Evolutionary conservation across 805 yeast genomes (phyloP).

Genomic region (Nakazawaea sp.): DNA sequence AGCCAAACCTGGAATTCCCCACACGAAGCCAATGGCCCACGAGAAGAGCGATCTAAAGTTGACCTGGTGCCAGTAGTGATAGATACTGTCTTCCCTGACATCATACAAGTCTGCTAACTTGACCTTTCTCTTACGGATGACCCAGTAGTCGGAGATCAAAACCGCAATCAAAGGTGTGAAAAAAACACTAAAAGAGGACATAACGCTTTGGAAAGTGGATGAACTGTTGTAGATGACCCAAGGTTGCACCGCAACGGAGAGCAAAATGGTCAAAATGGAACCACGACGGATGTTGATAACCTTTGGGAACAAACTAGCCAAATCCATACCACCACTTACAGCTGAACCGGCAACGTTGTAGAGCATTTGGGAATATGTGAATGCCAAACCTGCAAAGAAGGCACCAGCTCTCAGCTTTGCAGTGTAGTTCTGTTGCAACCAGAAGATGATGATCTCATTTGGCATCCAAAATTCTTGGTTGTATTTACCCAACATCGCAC

Average conservation of each 20-base stretch:
- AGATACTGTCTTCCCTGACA: constrained; percentile 19
- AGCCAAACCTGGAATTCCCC: constrained; percentile 44
- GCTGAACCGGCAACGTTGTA: constrained; percentile 32
- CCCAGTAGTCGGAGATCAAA: constrained; percentile 29
- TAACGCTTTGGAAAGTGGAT: constrained; percentile 24
- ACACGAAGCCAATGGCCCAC: constrained; percentile 34
- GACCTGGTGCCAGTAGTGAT: constrained; percentile 35
- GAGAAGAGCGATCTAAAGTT: constrained; percentile 34
- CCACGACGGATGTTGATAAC: constrained; percentile 39
- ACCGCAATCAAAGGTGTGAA: constrained; percentile 31
- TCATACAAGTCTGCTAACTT: constrained; percentile 34
- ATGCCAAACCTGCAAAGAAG: constrained; percentile 35
- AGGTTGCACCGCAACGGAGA: constrained; percentile 30
- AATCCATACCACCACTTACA: constrained; percentile 42
- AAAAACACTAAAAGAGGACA: constrained; percentile 34
- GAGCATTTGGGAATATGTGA: constrained; percentile 29
- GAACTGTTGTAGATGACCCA: constrained; percentile 26
- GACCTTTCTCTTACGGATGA: constrained; percentile 31
- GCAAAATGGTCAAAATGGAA: constrained; percentile 29
- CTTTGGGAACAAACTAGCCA: constrained; percentile 39
- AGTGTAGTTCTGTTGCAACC: constrained; percentile 32
- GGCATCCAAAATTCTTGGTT: constrained; percentile 42
- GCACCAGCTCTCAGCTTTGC: constrained; percentile 36
- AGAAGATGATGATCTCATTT: constrained; percentile 28
- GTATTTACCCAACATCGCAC: constrained; percentile 31